Evolutionary conservation across 1,284 basidiomycete species (phyloP).

Genomic region (Ganoderma leucocontextum): DNA sequence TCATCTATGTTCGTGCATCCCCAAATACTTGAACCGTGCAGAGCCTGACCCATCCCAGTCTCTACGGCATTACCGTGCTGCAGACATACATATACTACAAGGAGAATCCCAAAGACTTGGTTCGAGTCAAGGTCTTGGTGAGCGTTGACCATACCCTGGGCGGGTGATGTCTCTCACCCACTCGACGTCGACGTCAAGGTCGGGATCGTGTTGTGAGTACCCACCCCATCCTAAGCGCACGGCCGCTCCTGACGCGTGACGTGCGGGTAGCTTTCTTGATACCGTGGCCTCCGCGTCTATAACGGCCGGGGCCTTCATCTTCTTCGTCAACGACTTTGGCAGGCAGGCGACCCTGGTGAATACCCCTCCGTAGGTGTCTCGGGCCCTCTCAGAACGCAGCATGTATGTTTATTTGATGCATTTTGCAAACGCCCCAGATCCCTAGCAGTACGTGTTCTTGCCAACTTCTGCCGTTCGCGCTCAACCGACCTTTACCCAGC

Average conservation of each 20-base stretch:
- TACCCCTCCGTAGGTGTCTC: not conserved
- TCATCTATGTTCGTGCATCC: not conserved
- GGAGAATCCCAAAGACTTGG: not conserved
- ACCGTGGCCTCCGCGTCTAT: not conserved
- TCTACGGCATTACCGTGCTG: not conserved
- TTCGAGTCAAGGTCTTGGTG: not conserved
- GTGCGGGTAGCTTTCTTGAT: not conserved
- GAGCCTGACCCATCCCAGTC: not conserved
- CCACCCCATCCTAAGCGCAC: not conserved
- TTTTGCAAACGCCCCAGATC: not conserved
- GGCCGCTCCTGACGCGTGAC: not conserved
- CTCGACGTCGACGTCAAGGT: not conserved
- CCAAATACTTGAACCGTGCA: not conserved
- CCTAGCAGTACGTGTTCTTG: not conserved
- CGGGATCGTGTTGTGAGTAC: not conserved
- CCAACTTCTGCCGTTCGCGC: not conserved
- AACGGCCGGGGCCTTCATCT: not conserved
- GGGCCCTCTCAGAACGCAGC: no score
- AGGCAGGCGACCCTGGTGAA: not conserved
- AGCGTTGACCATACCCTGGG: not conserved
- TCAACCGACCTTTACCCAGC: not conserved
- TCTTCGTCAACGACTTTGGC: slow-evolving; percentile 1
- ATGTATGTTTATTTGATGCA: not conserved
- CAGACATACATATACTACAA: not conserved
- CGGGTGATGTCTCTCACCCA: not conserved